phyloP scores from a whole-genome alignment of 768 basidiomycete genomes.

The Trametes cubensis region DNA sequence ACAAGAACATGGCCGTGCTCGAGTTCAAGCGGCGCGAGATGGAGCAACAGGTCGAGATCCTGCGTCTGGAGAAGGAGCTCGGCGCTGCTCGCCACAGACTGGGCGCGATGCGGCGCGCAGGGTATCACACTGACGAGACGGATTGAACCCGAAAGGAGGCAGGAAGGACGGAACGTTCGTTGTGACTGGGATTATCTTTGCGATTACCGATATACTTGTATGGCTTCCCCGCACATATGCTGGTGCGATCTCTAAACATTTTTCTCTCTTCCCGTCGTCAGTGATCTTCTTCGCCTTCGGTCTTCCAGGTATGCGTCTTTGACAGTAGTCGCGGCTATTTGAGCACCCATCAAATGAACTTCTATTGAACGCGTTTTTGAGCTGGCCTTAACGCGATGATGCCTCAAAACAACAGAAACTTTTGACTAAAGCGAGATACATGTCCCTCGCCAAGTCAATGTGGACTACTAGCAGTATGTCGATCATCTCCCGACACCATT shows the following conservation, averaged over 20 bases:
- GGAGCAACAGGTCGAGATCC: constrained; percentile 99
- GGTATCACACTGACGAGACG: constrained; percentile 82
- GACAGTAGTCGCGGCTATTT: too few species aligned
- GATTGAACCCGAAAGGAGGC: constrained; percentile 22
- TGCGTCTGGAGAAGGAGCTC: constrained; percentile 94
- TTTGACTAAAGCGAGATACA: too few species aligned
- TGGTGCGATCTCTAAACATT: constrained; percentile 2
- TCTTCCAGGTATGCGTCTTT: too few species aligned
- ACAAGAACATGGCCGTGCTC: constrained; percentile 88
- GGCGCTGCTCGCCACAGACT: constrained; percentile 82
- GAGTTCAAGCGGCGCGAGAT: constrained; percentile 98
- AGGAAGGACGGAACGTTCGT: not conserved
- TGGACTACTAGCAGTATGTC: too few species aligned
- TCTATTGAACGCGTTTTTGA: too few species aligned
- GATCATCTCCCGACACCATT: too few species aligned
- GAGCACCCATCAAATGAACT: too few species aligned
- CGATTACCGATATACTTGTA: constrained; percentile 11
- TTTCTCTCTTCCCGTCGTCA: not conserved
- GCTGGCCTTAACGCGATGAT: too few species aligned
- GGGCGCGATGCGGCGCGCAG: constrained; percentile 85
- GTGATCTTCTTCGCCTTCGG: too few species aligned
- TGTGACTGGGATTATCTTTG: not conserved
- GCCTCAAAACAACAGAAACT: too few species aligned
- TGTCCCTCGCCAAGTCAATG: too few species aligned
- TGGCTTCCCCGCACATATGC: not conserved